Percentiles rank a stretch among this genome's conserved stretches.
Conservation (phyloP, 2,329 filamentous ascomycete genomes). For the Paraphaeosphaeria sporulosa region DNA sequence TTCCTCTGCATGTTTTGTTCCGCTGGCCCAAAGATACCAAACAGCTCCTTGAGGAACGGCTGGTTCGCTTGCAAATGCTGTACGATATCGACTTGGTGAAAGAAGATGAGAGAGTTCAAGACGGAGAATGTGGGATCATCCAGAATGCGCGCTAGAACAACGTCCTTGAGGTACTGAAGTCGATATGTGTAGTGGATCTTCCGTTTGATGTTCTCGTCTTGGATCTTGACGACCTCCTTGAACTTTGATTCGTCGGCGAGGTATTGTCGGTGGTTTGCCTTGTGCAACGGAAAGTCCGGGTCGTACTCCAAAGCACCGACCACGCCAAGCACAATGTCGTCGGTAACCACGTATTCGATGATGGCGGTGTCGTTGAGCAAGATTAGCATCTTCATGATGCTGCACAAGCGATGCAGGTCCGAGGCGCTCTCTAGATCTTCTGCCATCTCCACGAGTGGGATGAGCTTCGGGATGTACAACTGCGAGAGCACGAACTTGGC, state of each 20-base stretch:
- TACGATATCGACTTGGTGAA: conserved; percentile 98
- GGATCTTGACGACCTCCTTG: conserved; percentile 94
- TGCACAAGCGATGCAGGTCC: conserved; percentile 91
- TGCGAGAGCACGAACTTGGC: conserved; percentile 86
- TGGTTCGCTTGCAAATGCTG: conserved; percentile 88
- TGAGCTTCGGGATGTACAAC: conserved; percentile 86
- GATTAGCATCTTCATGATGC: conserved; percentile 97
- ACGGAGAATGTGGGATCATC: conserved; percentile 98
- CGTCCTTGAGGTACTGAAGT: conserved; percentile 95
- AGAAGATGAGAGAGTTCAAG: conserved; percentile 97
- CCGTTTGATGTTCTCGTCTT: conserved; percentile 78
- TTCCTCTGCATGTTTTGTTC: conserved; percentile 74
- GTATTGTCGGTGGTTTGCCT: conserved; percentile 95
- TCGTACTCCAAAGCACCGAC: conserved; percentile 98
- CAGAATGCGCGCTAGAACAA: conserved; percentile 94
- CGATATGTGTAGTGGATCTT: conserved; percentile 98
- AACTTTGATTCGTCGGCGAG: conserved; percentile 87
- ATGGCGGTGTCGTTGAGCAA: conserved; percentile 93
- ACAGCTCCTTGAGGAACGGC: conserved; percentile 82
- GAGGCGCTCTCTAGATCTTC: conserved; percentile 88
- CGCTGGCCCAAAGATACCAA: conserved; percentile 78
- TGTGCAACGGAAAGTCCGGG: conserved; percentile 96
- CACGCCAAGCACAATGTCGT: conserved; percentile 87
- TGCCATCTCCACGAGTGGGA: conserved; percentile 84
- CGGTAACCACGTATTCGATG: conserved; percentile 91